Conservation (phyloP, 768 basidiomycete species). For the Scleroderma citrinum region DNA sequence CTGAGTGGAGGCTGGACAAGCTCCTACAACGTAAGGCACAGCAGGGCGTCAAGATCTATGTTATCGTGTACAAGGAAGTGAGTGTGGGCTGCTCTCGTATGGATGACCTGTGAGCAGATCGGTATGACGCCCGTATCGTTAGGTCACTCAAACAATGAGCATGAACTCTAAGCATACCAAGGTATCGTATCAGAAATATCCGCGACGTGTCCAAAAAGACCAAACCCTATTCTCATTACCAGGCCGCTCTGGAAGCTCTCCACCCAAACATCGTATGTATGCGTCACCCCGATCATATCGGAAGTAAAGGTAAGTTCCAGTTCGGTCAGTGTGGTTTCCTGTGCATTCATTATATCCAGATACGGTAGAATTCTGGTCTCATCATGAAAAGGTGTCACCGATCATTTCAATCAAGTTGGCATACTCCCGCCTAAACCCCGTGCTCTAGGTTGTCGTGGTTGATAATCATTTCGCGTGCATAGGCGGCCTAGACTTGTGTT, state of each 20-base stretch:
- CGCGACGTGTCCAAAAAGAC: background rate
- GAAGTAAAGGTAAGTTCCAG: conserved; percentile 52
- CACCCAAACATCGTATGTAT: conserved; percentile 86
- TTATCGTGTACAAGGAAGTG: conserved; percentile 93
- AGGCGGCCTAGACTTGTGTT: conserved; percentile 94
- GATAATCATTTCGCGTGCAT: conserved; percentile 84
- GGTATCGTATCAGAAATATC: conserved; percentile 16
- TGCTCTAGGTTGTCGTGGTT: conserved; percentile 60
- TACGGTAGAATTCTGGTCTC: conserved; percentile 82
- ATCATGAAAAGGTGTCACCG: conserved; percentile 69
- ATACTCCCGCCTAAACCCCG: background rate
- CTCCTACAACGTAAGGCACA: conserved; percentile 84
- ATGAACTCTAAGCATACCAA: conserved; percentile 88
- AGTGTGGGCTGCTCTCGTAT: background rate
- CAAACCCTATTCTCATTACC: background rate
- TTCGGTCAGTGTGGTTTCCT: background rate
- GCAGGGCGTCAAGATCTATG: conserved; percentile 86
- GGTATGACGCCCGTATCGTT: background rate
- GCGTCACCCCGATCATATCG: conserved; percentile 88
- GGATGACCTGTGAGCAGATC: no score
- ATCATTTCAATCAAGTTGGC: background rate
- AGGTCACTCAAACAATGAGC: conserved; percentile 88
- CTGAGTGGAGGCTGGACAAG: conserved; percentile 85
- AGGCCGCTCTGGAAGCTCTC: conserved; percentile 73
- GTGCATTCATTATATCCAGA: conserved; percentile 35